Base-by-base conservation (phyloP, 139 green algal genomes). In the Haematococcus lacustris region DNA sequence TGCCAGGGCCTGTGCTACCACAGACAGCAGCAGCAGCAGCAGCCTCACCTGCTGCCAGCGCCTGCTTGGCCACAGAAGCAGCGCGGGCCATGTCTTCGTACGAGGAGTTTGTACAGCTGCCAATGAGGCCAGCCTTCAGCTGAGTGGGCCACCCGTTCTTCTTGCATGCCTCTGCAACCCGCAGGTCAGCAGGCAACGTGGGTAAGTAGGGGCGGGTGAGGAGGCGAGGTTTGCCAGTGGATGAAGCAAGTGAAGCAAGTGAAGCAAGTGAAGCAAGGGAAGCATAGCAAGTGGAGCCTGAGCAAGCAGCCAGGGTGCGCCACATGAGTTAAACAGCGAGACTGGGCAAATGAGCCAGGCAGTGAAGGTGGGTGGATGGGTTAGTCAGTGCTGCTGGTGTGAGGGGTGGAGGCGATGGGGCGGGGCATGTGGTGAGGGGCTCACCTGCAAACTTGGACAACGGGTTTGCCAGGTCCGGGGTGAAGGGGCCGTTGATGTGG, bases 401-500 rank as follows among this genome's bases (percentile, higher is more conserved):
- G 17, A 23, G 21, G 50, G 17, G 50, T 60, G 21, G 50, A n/a
- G 50, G 50, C 50, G 17, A 23, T n/a, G n/a, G 50, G 23, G 50
- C n/a, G n/a, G n/a, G n/a, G n/a, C n/a, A n/a, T n/a, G n/a, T n/a
- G n/a, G n/a, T n/a, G n/a, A n/a, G n/a, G n/a, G n/a, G n/a, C n/a
- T n/a, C n/a, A n/a, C 63, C 82, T 82, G 38, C 53, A 51, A 72
- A 60, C 67, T 72, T 72, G 74, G 80, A 91, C 67, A 97, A 79
- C 9, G 86, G 83, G 80, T 91, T 84, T 6, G 92, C 93, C 37
- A 97, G 87, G 71, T 97, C 93, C 39, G 93, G 93, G 26, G 92
- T 97, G 88, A 97, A 97, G 67, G 93, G 93, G 25, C 93, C 93
- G 80, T 98, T 98, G 72, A 98, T 79, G 78, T 97, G 91, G 38